Conservation (phyloP, 768 basidiomycete genomes). For the Mycena alexandri region DNA sequence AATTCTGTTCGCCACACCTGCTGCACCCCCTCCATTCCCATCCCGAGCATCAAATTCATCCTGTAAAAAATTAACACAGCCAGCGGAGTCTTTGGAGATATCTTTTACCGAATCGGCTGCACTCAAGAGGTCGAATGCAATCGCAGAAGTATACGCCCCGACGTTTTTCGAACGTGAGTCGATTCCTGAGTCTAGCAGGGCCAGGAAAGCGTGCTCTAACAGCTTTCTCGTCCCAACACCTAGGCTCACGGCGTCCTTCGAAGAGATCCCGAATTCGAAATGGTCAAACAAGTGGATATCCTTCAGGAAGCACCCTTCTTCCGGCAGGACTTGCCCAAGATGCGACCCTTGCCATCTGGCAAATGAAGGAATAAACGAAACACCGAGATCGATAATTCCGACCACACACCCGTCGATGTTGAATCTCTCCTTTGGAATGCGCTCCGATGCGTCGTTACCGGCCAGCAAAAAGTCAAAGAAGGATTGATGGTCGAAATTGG, state of each 20-base stretch:
- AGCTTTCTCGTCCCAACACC: constrained; percentile 51
- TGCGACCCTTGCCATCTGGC: constrained; percentile 44
- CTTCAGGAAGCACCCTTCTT: constrained; percentile 55
- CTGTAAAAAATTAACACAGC: constrained; percentile 36
- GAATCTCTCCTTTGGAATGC: constrained; percentile 48
- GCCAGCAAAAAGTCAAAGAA: constrained; percentile 54
- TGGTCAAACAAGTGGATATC: constrained; percentile 51
- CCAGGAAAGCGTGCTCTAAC: constrained; percentile 54
- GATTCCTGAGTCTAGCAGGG: constrained; percentile 62
- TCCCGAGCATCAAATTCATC: constrained; percentile 47
- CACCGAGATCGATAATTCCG: not conserved
- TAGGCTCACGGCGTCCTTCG: constrained; percentile 53
- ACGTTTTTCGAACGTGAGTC: constrained; percentile 58
- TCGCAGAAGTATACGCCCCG: constrained; percentile 56
- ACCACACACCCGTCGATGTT: constrained; percentile 47
- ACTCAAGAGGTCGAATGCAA: constrained; percentile 29
- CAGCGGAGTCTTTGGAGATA: not conserved
- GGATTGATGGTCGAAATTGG: constrained; percentile 49
- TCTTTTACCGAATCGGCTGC: constrained; percentile 46
- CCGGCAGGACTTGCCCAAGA: constrained; percentile 45
- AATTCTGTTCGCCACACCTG: constrained; percentile 55
- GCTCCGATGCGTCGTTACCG: constrained; percentile 47
- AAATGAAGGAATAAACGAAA: not conserved
- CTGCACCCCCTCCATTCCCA: constrained; percentile 35
- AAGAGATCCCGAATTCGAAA: constrained; percentile 55